Evolutionary conservation across 805 yeast species (phyloP).

Genomic region (Yamadazyma akitaensis): DNA sequence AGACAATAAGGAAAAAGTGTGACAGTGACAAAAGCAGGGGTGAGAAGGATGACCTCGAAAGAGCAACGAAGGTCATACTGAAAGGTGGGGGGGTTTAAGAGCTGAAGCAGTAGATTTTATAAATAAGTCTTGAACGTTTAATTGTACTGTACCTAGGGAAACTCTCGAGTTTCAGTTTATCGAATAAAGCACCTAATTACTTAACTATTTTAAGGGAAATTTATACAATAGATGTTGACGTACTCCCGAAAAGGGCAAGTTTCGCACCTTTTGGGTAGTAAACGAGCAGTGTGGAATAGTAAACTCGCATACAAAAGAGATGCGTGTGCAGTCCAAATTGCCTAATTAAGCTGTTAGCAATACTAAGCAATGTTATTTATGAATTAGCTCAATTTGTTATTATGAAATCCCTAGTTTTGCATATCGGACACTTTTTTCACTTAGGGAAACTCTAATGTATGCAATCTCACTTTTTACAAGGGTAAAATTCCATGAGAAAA

Average conservation of each 20-base stretch:
- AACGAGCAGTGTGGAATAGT: not conserved
- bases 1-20: not conserved
- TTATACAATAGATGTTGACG: not conserved
- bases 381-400: slow-evolving; percentile 6
- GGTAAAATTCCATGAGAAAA: not conserved
- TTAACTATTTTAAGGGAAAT: not conserved
- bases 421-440: not conserved
- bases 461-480: slow-evolving; percentile 3
- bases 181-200: not conserved
- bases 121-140: too few relatives aligned
- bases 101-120: too few relatives aligned
- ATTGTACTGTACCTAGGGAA: not conserved
- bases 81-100: not conserved
- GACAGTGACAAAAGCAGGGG: not conserved
- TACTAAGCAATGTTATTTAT: slow-evolving; percentile 6
- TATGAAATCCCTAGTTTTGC: slow-evolving; percentile 1
- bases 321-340: not conserved
- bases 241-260: not conserved
- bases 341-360: slow-evolving; percentile 7
- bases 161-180: not conserved
- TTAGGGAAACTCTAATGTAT: not conserved
- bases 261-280: slow-evolving; percentile 1
- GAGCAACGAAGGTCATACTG: not conserved
- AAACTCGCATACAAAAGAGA: not conserved
- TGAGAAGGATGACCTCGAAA: not conserved